Conservation (phyloP, 169 alveolate species). For the Eimeria brunetti region DNA sequence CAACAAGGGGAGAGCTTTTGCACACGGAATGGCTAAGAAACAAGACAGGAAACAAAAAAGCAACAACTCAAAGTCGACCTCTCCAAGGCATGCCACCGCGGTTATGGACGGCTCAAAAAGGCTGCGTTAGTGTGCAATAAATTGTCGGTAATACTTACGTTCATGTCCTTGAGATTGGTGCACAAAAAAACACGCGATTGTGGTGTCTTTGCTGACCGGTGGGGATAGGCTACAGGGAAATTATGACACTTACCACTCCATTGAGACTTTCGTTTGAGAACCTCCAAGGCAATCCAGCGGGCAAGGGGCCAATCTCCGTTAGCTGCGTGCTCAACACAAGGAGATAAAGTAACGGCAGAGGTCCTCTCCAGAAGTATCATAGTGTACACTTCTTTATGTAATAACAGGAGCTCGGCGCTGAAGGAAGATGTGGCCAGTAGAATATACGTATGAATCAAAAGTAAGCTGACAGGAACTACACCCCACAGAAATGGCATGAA, state of each 20-base stretch:
- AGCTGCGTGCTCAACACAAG: not conserved
- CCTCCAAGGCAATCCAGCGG: conserved; percentile 56
- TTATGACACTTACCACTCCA: not conserved
- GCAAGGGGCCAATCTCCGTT: conserved; percentile 47
- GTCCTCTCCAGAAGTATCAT: not conserved
- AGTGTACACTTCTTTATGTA: not conserved
- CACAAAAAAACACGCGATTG: not conserved
- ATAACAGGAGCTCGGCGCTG: not conserved
- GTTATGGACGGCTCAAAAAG: not conserved
- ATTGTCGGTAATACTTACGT: not conserved
- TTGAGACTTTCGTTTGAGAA: conserved; percentile 5
- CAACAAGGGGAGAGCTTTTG: not conserved
- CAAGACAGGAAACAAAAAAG: not conserved
- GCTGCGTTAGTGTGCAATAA: not conserved
- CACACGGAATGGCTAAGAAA: not conserved
- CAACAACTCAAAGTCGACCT: not conserved
- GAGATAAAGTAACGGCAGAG: not conserved
- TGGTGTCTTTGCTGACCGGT: not conserved
- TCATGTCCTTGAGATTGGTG: not conserved
- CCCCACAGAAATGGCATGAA: not conserved
- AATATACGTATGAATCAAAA: not conserved
- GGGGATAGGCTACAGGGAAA: not conserved
- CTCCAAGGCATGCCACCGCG: too few species aligned
- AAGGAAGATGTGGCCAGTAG: not conserved
- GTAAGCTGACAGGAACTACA: not conserved